Evolutionary conservation across 805 yeast genomes (phyloP).

Genomic region (Isabelozyma rhagii): DNA sequence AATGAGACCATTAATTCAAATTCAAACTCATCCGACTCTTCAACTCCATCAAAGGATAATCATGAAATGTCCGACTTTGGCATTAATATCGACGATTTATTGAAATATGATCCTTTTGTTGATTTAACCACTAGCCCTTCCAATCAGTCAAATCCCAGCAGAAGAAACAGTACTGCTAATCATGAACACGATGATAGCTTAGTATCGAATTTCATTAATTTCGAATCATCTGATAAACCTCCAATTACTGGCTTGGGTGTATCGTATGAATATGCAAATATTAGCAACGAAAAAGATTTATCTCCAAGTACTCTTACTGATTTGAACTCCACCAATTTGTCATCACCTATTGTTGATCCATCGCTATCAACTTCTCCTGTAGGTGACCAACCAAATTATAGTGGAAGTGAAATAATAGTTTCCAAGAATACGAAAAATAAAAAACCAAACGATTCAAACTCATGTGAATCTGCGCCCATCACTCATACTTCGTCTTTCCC

Average conservation of each 20-base stretch:
- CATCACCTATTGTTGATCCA: background rate
- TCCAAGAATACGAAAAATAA: background rate
- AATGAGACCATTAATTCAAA: background rate
- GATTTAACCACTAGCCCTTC: constrained; percentile 2
- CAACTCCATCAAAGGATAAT: background rate
- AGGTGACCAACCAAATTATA: background rate
- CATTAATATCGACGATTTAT: constrained; percentile 12
- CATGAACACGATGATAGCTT: constrained; percentile 1
- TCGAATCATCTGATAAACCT: background rate
- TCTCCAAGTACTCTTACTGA: background rate
- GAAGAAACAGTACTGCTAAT: background rate
- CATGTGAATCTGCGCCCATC: background rate
- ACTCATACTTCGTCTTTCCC: background rate
- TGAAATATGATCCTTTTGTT: constrained; percentile 12
- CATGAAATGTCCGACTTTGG: background rate
- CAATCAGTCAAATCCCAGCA: background rate
- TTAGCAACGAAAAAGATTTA: background rate
- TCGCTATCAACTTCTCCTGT: background rate
- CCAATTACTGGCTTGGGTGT: constrained; percentile 1
- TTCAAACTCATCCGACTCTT: background rate
- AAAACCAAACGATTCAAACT: background rate
- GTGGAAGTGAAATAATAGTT: background rate
- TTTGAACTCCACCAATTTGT: background rate
- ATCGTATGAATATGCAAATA: background rate
- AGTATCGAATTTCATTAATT: background rate